Evolutionary conservation across 495 filamentous ascomycete genomes (phyloP), one percentile per base, ranked within the genome.

Genomic region (Copromyces sp.): DNA sequence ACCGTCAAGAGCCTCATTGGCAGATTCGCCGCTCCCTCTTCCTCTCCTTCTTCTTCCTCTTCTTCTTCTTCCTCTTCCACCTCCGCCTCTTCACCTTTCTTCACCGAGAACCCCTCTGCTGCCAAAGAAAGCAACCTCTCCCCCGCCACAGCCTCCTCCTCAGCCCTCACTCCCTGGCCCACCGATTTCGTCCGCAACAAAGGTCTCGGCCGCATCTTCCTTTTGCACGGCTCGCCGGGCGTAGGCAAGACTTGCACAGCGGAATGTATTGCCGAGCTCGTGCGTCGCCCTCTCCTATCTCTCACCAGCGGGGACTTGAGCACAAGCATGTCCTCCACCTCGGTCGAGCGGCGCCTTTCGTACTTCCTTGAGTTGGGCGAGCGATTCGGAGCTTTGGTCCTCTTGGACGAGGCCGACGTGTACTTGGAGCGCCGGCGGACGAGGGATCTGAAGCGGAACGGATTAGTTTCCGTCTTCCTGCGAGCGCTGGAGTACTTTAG

Each of bases 391-490:
- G 82, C 80, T 17, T 77, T 85, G 17, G 79, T 85, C 17, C 76
- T 84, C 1, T 75, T 84, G 11, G 82, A 85, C 76, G 83, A 85
- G 69, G 83, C 82, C 5, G 83, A 85, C 71, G 83, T 85, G 35
- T 85, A 81, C 76, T 80, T 85, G 5, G 92, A 94, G 82, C 86
- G 89, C 70, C 89, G 92, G 20, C 89, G 87, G 1, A 86, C 90
- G 44, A 85, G 88, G 73, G 90, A 95, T 75, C 88, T 95, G 74
- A 86, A 88, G 75, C 87, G 92, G 70, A 95, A 95, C 76, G 90
- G 91, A 1, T 85, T 95, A 0, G 92, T 95, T 24, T 90, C 89
- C 71, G 89, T 94, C 68, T 84, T 84, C 75, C 72, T 83, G 14
- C 77, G 82, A 35, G 82, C 80, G 0, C 77, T 84, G 68, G 83